These are phyloP conservation scores for Rutstroemia sp. DNA, from an alignment of 2,329 filamentous ascomycete genomes.

Conservation along the genomic window DNA sequence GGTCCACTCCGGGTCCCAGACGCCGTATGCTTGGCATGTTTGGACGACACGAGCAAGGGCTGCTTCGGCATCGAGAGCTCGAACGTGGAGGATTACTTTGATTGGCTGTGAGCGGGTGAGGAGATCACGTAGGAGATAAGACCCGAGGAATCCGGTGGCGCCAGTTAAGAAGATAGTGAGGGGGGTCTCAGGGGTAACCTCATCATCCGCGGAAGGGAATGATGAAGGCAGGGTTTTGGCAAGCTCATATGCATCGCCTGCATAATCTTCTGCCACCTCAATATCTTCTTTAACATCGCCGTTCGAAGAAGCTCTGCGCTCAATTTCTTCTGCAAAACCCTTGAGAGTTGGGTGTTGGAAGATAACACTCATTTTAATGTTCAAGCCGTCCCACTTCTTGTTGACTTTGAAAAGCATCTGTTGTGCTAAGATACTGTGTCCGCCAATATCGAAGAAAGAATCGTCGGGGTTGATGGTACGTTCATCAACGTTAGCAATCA, in stretches of 20 bases:
- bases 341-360: slow-evolving; percentile 58
- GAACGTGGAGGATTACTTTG: slow-evolving; percentile 68
- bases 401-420: slow-evolving; percentile 68
- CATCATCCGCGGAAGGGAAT: slow-evolving; percentile 30
- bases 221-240: slow-evolving; percentile 33
- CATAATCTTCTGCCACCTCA: slow-evolving; percentile 41
- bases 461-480: slow-evolving; percentile 57
- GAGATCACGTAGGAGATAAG: slow-evolving; percentile 71
- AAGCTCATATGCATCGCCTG: slow-evolving; percentile 34
- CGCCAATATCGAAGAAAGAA: slow-evolving; percentile 72
- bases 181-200: slow-evolving; percentile 27
- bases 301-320: slow-evolving; percentile 31
- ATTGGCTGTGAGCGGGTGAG: slow-evolving; percentile 51
- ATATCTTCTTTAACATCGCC: slow-evolving; percentile 28
- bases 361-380: slow-evolving; percentile 64
- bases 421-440: slow-evolving; percentile 74
- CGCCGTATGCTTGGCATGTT: slow-evolving; percentile 67
- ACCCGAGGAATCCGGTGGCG: slow-evolving; percentile 82
- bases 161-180: slow-evolving; percentile 75
- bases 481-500: slow-evolving; percentile 59
- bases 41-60: slow-evolving; percentile 58
- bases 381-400: slow-evolving; percentile 50
- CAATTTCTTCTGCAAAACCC: slow-evolving; percentile 44
- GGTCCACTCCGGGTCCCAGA: slow-evolving; percentile 68
- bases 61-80: slow-evolving; percentile 53